These are phyloP conservation scores for Trematosphaeria pertusa DNA, from an alignment of 2,329 filamentous ascomycete genomes.

Conservation along the genomic window DNA sequence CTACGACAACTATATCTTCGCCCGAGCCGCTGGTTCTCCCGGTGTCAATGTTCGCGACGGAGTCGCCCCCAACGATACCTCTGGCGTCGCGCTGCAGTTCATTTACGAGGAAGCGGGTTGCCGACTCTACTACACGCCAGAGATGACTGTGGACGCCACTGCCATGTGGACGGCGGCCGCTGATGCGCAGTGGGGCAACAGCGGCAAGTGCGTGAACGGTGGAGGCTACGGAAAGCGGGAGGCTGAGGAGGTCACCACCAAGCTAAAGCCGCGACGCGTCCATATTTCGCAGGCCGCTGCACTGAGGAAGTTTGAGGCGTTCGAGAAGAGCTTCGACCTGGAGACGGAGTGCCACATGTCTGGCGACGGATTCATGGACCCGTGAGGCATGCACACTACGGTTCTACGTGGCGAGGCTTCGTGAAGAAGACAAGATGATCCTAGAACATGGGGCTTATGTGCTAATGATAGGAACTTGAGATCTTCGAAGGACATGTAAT, in stretches of 20 bases:
- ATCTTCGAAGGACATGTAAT: no score
- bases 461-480: no score
- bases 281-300: conserved; percentile 23
- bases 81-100: conserved; percentile 46
- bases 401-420: neutral
- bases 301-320: conserved; percentile 28
- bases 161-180: conserved; percentile 48
- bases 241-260: conserved; percentile 28
- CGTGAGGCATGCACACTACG: conserved; percentile 21
- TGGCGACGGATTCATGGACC: conserved; percentile 45
- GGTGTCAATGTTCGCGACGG: conserved; percentile 47
- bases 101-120: conserved; percentile 50
- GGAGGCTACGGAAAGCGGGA: conserved; percentile 31
- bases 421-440: neutral
- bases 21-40: conserved; percentile 27
- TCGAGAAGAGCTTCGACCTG: conserved; percentile 36
- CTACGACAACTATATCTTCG: conserved; percentile 31
- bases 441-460: neutral
- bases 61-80: conserved; percentile 37
- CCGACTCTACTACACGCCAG: conserved; percentile 49
- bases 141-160: conserved; percentile 50
- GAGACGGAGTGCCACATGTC: conserved; percentile 37
- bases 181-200: conserved; percentile 43
- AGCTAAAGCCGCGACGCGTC: conserved; percentile 28
- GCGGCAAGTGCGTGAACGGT: conserved; percentile 39